A percentile compares a stretch with the other conserved stretches of the same genome.
Conservation (phyloP, 345 rosid species). For the Rhizophora mangle region DNA sequence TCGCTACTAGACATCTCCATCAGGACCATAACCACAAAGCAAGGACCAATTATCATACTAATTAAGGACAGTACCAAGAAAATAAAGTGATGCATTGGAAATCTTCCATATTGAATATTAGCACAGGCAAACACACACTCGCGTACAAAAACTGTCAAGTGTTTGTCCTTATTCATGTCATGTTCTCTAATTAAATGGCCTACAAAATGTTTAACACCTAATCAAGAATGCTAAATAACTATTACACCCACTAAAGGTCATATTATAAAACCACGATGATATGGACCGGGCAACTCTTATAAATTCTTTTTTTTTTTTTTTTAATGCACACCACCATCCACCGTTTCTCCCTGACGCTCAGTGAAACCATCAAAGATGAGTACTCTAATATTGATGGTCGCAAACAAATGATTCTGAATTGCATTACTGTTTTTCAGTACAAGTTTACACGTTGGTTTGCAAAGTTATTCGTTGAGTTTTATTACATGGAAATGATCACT, state of each 20-base stretch:
- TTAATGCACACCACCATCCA: not conserved
- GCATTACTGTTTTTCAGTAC: too few relatives aligned
- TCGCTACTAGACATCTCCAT: slow-evolving; percentile 4
- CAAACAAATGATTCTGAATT: not conserved
- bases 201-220: slow-evolving; percentile 11
- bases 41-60: slow-evolving; percentile 8
- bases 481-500: too few relatives aligned
- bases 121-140: slow-evolving; percentile 43
- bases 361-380: too few relatives aligned
- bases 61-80: slow-evolving; percentile 47
- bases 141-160: slow-evolving; percentile 46
- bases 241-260: not conserved
- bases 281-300: slow-evolving; percentile 21
- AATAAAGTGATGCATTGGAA: slow-evolving; percentile 40
- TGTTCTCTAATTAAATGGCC: slow-evolving; percentile 15
- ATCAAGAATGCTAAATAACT: slow-evolving; percentile 18
- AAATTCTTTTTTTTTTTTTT: too few relatives aligned
- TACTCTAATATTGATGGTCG: not conserved
- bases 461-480: too few relatives aligned
- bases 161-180: slow-evolving; percentile 34
- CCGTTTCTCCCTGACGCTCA: not conserved
- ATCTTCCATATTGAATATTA: slow-evolving; percentile 22
- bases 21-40: not conserved
- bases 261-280: slow-evolving; percentile 20
- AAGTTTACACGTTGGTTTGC: too few relatives aligned